Base-by-base conservation (phyloP, 495 filamentous ascomycete species). In the Neurospora sp. region DNA sequence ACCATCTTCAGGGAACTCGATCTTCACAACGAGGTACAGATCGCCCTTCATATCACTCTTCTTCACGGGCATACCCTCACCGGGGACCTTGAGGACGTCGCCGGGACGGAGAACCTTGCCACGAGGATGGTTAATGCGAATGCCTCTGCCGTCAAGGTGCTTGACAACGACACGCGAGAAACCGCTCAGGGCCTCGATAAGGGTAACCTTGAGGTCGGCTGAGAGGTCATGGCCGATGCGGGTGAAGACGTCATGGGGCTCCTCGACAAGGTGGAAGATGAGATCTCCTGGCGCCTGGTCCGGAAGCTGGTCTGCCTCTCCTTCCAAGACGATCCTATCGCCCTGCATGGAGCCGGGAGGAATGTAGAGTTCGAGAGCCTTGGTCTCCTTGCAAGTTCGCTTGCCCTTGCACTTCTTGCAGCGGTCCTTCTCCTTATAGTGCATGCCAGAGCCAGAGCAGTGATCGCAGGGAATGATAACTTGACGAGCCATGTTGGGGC, bases 361-460 rank as follows among this genome's bases (percentile, higher is more conserved):
- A 73, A 99, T 97, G 83, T 98, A 98, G 43, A 99, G 89, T 82
- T 99, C 96, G 62, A 99, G 83, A 15, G 96, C 91, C 84, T 98
- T 99, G 82, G 91, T 95, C 80, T 93, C 90, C 79, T 92, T 89
- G 39, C 87, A 85, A 5, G 93, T 92, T 70, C 92, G 88, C 79
- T 91, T 90, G 66, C 96, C 96, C 84, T 98, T 97, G 88, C 96
- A 99, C 86, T 96, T 97, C 86, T 94, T 96, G 86, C 96, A 99
- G 80, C 92, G 92, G 74, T 99, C 96, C 85, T 98, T 98, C 75
- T 96, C 93, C 82, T 92, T 92, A 85, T 90, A 97, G 76, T 94
- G 89, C 72, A 89, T 89, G 17, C 96, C 96, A 17, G 91, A 88
- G 17, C 93, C 94, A 71, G 88, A 88, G 84, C 96, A 99, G 72